Evolutionary conservation across 2,329 filamentous ascomycete genomes (phyloP).

Genomic region (Botryotinia convoluta): DNA sequence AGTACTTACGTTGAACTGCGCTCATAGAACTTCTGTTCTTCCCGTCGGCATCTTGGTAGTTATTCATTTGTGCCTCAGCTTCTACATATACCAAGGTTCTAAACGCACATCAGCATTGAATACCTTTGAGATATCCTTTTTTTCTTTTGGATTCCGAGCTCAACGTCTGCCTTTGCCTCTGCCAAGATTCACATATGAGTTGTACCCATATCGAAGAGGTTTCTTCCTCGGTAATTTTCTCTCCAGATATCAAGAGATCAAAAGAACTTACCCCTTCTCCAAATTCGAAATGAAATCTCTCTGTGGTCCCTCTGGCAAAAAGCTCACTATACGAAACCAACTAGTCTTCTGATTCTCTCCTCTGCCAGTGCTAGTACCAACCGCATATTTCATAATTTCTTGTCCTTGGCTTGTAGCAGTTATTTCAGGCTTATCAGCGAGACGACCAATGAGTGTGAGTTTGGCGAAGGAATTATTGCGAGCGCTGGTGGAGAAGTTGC

Average conservation of each 20-base stretch:
- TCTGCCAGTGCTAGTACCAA: slow-evolving; percentile 67
- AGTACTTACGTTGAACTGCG: slow-evolving; percentile 69
- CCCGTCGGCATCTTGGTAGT: slow-evolving; percentile 68
- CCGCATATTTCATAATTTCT: slow-evolving; percentile 72
- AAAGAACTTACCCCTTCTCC: slow-evolving; percentile 74
- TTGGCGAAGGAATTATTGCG: slow-evolving; percentile 60
- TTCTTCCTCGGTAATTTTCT: not conserved
- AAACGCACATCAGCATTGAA: slow-evolving; percentile 23
- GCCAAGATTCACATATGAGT: not conserved
- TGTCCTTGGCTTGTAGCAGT: slow-evolving; percentile 65
- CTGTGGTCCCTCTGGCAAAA: slow-evolving; percentile 62
- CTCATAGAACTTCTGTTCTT: slow-evolving; percentile 62
- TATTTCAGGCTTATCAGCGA: slow-evolving; percentile 76
- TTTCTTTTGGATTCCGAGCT: not conserved
- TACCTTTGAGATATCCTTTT: not conserved
- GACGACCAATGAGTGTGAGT: slow-evolving; percentile 83
- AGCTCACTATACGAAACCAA: slow-evolving; percentile 81
- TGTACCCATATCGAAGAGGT: not conserved
- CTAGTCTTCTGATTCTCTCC: slow-evolving; percentile 72
- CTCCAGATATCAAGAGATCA: not conserved
- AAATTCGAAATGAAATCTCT: slow-evolving; percentile 71
- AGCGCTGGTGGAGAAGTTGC: slow-evolving; percentile 71
- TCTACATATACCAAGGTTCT: slow-evolving; percentile 82
- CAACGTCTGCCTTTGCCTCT: not conserved
- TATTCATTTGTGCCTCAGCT: slow-evolving; percentile 70